Base-by-base conservation (phyloP, 1,284 basidiomycete genomes). In the Fomes fomentarius region DNA sequence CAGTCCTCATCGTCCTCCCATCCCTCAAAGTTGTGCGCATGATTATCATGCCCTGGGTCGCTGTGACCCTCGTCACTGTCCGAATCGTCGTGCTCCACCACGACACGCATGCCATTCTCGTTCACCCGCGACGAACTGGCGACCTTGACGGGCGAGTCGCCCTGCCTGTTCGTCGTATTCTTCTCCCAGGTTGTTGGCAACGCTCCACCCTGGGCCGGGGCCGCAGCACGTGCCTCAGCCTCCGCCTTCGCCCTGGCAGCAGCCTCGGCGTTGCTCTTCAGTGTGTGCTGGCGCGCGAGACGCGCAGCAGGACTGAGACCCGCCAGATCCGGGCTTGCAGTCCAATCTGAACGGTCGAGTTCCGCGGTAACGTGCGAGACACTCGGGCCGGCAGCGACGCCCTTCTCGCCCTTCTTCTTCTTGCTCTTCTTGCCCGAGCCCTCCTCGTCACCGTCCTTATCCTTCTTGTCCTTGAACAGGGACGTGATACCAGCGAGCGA, bases 261-360 rank as follows among this genome's bases (percentile, higher is more conserved):
- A 41, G 89, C 91, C 70, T 94, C 91, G 1, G 92, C 92, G 60
- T 90, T 91, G 52, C 82, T 85, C 75, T 88, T 91, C 59, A 91
- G 78, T 19, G 94, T 92, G 70, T 98, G 95, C 69, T 95, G 93
- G 40, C 94, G 74, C 0, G 93, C 94, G 12, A 97, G 83, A 67
- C 92, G 90, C 0, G 96, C 96, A 25, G 96, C 96, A 3, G 96
- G 96, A 61, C 91, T 93, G 50, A 98, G 79, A 9, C 94, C 94
- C 42, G 81, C 83, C 70, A 93, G 73, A 46, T 84, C 82, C 2
- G 78, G 73, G 34, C 46, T 63, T 71, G 77, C 34, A 40, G 31
- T 65, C 73, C 82, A 68, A 67, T 82, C 81, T 26, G 75, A 57
- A 26, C 87, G 80, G 63, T 96, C 94, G 58, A 92, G 76, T 74